Base-by-base conservation (phyloP, 495 filamentous ascomycete genomes). In the Annulohypoxylon bovei region DNA sequence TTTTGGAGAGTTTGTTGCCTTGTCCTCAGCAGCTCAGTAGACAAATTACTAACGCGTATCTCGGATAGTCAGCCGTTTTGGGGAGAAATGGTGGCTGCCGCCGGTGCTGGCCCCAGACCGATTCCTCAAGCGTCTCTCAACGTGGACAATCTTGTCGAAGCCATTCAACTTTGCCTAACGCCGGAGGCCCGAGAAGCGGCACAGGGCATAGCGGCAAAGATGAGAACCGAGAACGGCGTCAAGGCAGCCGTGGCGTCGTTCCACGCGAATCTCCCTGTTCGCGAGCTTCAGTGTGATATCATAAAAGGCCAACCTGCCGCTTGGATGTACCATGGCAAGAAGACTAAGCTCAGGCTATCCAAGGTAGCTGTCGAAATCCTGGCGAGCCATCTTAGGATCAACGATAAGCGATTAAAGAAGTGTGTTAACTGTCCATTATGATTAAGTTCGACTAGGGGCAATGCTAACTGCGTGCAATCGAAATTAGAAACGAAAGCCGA, bases 401-500 rank as follows among this genome's bases (percentile, higher is more conserved):
- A 49, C n/a, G 6, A 27, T 1, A 20, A 42, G 3, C 58, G 18
- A n/a, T 9, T 61, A n/a, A 44, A 76, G 71, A 65, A 68, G 74
- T 27, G 62, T 55, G 46, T 4, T 7, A 2, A 25, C 3, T 28
- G 5, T 14, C 7, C 7, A 14, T 12, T 50, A 25, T n/a, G 9
- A 50, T 1, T 8, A 8, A 25, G 2, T 28, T 28, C 22, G 8
- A 9, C 8, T 12, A 6, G 11, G 27, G 4, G 7, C 2, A 11
- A 50, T 18, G 22, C 46, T 50, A 14, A 50, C 25, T n/a, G n/a
- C 11, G 4, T 22, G 11, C 27, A 22, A 14, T 28, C 12, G 5
- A 55, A 74, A 44, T 18, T 42, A 71, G 68, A 40, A 52, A 72
- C 35, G 61, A 60, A 25, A 28, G 65, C 6, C 62, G 49, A 32